Evolutionary conservation across 192 early-diverging fungal species (phyloP).

Genomic region (Entophlyctis luteolus): DNA sequence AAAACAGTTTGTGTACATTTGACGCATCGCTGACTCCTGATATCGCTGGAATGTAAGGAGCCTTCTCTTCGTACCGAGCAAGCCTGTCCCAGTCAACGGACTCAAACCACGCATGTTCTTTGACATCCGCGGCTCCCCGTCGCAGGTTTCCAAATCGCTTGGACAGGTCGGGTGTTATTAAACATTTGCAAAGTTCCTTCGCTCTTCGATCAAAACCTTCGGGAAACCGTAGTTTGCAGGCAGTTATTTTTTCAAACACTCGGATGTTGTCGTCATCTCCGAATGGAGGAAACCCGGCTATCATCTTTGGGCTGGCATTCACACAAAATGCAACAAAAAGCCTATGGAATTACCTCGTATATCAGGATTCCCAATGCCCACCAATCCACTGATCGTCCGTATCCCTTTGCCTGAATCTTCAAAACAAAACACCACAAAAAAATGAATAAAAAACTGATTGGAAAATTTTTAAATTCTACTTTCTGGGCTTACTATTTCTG

Average conservation of each 20-base stretch:
- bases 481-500: conserved; percentile 44
- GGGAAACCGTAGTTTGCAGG: conserved; percentile 43
- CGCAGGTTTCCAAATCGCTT: conserved; percentile 43
- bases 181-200: conserved; percentile 35
- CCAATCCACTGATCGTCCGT: conserved; percentile 92
- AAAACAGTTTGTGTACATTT: conserved; percentile 6
- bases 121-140: conserved; percentile 40
- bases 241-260: conserved; percentile 48
- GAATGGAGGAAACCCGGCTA: conserved; percentile 59
- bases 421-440: background rate
- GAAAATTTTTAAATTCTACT: background rate
- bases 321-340: background rate
- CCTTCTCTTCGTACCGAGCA: conserved; percentile 64
- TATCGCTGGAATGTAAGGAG: conserved; percentile 82
- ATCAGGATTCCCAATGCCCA: conserved; percentile 89
- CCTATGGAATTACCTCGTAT: conserved; percentile 45
- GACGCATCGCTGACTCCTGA: conserved; percentile 78
- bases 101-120: conserved; percentile 41
- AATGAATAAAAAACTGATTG: background rate
- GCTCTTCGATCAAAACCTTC: conserved; percentile 35
- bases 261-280: conserved; percentile 35
- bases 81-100: conserved; percentile 58
- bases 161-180: conserved; percentile 34
- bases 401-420: conserved; percentile 81
- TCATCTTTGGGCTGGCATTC: conserved; percentile 41